Evolutionary conservation across 495 filamentous ascomycete genomes (phyloP), one percentile per base, ranked within the genome.

Genomic region (Glonium stellatum): DNA sequence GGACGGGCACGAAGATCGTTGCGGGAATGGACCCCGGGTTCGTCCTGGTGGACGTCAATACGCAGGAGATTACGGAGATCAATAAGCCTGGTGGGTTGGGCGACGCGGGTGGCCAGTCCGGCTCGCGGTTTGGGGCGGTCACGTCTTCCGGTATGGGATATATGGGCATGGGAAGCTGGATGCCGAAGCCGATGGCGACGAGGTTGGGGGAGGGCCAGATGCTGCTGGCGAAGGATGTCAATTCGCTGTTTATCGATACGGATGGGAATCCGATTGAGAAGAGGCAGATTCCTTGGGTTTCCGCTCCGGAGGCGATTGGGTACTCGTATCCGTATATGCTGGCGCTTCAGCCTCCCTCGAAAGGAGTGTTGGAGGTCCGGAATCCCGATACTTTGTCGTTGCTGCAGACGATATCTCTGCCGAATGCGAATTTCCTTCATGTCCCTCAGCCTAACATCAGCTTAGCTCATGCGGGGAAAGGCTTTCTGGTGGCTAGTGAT

Each of bases 291-390:
- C 91, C 90, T 10, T 99, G 93, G 93, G 81, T 85, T 31, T 78
- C 84, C 54, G 91, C 91, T 0, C 95, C 93, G 1, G 91, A 95
- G 60, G 82, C 86, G 48, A 83, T 99, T 54, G 95, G 92, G 42
- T 97, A 96, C 68, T 95, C 89, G 44, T 97, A 99, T 67, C 93
- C 93, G 0, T 99, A 97, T 68, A 79, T 99, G 42, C 75, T 99
- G 39, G 88, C 91, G 1, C 78, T 99, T 4, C 92, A 95, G 68
- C 77, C 87, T 25, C 82, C 89, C 1, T 80, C 87, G 1, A 95
- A 93, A 72, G 95, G 95, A 1, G 82, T 84, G 9, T 73, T 99
- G 25, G 95, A 97, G 67, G 85, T 97, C 5, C 80, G 93, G 15
- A 99, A 97, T 67, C 95, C 93, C 0, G 88, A 95, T 52, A 97